Evolutionary conservation across 2,329 filamentous ascomycete species (phyloP), one percentile per base, ranked within the genome.

Genomic region (Calonectria hongkongensis): DNA sequence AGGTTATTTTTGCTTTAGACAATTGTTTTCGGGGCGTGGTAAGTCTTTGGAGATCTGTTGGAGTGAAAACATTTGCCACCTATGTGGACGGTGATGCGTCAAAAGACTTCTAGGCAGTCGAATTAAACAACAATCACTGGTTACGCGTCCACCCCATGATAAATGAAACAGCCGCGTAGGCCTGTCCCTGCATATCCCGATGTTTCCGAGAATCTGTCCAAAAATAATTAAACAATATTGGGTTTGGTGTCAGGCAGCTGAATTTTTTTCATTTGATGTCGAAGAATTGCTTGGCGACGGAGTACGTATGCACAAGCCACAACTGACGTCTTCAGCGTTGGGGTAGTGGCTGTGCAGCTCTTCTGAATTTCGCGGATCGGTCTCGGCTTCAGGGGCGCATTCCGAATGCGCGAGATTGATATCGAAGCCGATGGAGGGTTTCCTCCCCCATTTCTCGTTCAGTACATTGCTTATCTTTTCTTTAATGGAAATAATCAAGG

Each of bases 261-360:
- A 36, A 69, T 69, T 63, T 13, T 30, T 48, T 41, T 12, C 45
- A 12, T 21, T 39, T 27, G 47, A 16, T 18, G 15, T 60, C 28
- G 9, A 50, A 41, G 18, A 10, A 12, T 63, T 62, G 25, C 43
- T 68, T 60, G 54, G 66, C 43, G 27, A 62, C 8, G 15, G 3
- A 21, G 25, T 33, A 16, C 16, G 56, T 27, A 16, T 12, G 56
- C 45, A 36, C 56, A 69, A 69, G 66, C 66, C 66, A 63, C 66
- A 60, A 21, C 41, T 43, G 27, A 33, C 30, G 56, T 39, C 21
- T 58, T 62, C 25, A 45, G 56, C 45, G 33, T 27, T 9, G 36
- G 28, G n/a, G 47, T 18, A 45, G 66, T 69, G 66, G 66, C 58
- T 64, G 56, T 64, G 66, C 21, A 63, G 25, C 8, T 0, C 10